Conservation (phyloP, 139 green algal species). For the Coelastrella sp. region DNA sequence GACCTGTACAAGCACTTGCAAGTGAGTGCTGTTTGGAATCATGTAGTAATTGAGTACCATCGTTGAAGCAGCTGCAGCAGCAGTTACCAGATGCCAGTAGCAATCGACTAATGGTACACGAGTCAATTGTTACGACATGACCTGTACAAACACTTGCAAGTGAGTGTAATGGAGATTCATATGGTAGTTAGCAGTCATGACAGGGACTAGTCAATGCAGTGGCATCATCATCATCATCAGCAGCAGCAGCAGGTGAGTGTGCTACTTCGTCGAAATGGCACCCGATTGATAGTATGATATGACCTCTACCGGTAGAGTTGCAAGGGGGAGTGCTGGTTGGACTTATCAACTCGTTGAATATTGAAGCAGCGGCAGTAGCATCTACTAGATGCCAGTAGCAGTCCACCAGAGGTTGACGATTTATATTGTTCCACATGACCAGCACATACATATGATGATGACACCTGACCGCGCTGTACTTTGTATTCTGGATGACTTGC, state of each 20-base stretch:
- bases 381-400: too few species aligned
- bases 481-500: too few species aligned
- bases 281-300: too few species aligned
- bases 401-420: too few species aligned
- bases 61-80: neutral
- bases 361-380: neutral
- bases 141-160: slow-evolving; percentile 92
- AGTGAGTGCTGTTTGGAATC: slow-evolving; percentile 53
- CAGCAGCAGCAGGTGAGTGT: neutral
- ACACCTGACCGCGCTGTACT: too few species aligned
- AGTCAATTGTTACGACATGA: slow-evolving; percentile 90
- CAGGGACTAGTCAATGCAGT: neutral
- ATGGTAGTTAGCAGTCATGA: neutral
- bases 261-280: too few species aligned
- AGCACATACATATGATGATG: neutral
- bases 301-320: too few species aligned
- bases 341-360: too few species aligned
- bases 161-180: slow-evolving; percentile 38
- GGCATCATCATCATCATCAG: too few species aligned
- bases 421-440: neutral
- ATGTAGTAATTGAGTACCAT: neutral
- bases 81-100: too few species aligned
- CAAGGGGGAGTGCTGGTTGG: too few species aligned
- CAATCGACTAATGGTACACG: slow-evolving; percentile 93
- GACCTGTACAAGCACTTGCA: slow-evolving; percentile 91